Evolutionary conservation across 2,329 filamentous ascomycete genomes (phyloP).

Genomic region (Trichoderma sp.): DNA sequence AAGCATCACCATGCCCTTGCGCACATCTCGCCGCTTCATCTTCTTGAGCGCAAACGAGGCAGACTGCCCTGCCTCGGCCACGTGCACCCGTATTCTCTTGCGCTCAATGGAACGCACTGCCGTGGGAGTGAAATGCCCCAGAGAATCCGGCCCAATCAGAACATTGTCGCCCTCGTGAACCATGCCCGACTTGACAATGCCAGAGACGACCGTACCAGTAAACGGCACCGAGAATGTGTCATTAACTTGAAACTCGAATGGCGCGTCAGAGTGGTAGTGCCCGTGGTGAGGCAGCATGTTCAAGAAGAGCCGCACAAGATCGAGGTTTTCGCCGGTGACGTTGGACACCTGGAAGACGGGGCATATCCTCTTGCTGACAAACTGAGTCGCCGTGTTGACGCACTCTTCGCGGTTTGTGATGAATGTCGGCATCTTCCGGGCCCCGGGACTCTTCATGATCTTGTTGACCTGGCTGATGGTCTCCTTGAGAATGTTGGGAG

Average conservation of each 20-base stretch:
- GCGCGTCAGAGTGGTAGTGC: conserved; percentile 82
- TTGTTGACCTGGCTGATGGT: conserved; percentile 89
- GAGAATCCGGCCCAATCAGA: conserved; percentile 83
- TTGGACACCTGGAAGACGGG: conserved; percentile 98
- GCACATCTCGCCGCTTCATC: conserved; percentile 84
- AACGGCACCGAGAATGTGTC: conserved; percentile 98
- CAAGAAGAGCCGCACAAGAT: conserved; percentile 87
- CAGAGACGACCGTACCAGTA: conserved; percentile 92
- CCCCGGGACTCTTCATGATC: conserved; percentile 91
- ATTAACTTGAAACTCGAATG: conserved; percentile 94
- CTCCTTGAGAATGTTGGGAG: conserved; percentile 90
- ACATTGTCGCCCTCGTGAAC: conserved; percentile 89
- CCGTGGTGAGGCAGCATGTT: conserved; percentile 95
- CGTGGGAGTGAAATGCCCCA: conserved; percentile 87
- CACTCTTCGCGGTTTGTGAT: conserved; percentile 90
- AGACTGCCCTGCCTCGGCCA: conserved; percentile 86
- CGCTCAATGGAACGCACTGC: conserved; percentile 90
- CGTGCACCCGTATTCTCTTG: conserved; percentile 86
- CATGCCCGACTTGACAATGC: conserved; percentile 85
- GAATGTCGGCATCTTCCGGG: conserved; percentile 93
- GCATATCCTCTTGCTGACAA: conserved; percentile 92
- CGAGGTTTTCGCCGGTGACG: conserved; percentile 88
- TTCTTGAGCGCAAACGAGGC: conserved; percentile 89
- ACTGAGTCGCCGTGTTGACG: conserved; percentile 92
- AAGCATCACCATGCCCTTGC: conserved; percentile 97